Evolutionary conservation across 1,284 basidiomycete genomes (phyloP).

Genomic region (Polyporus tsugae): DNA sequence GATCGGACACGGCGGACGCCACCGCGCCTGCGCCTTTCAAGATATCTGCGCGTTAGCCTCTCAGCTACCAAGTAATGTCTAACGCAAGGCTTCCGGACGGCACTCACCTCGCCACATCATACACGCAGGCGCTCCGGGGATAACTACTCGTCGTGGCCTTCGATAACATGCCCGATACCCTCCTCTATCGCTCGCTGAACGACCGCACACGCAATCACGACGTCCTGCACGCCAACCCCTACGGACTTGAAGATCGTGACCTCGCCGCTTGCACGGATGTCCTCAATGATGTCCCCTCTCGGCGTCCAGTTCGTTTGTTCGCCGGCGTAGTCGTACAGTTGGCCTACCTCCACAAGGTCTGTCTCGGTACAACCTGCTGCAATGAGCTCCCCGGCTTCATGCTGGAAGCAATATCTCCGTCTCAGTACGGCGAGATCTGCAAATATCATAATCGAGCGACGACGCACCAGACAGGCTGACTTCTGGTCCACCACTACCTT

Average conservation of each 20-base stretch:
- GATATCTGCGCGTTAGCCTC: background rate
- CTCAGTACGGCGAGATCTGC: background rate
- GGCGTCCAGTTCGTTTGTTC: conserved; percentile 33
- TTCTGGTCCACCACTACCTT: conserved; percentile 77
- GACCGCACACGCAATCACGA: conserved; percentile 65
- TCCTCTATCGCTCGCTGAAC: conserved; percentile 49
- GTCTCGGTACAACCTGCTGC: conserved; percentile 49
- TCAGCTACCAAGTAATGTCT: background rate
- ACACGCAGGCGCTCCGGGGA: background rate
- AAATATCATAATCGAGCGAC: background rate
- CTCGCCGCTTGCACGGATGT: conserved; percentile 45
- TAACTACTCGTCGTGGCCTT: conserved; percentile 46
- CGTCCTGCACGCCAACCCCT: conserved; percentile 80
- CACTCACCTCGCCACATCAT: background rate
- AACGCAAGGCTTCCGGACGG: background rate
- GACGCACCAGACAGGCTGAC: conserved; percentile 60
- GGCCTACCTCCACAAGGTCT: conserved; percentile 68
- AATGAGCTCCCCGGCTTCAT: conserved; percentile 84
- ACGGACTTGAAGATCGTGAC: conserved; percentile 85
- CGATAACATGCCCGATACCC: conserved; percentile 48
- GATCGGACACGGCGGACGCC: background rate
- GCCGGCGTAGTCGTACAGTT: conserved; percentile 51
- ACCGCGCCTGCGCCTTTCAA: background rate
- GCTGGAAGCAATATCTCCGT: conserved; percentile 19
- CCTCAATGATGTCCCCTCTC: conserved; percentile 38